Evolutionary conservation across 139 green algal species (phyloP).

Genomic region (Spirogloea muscicola): DNA sequence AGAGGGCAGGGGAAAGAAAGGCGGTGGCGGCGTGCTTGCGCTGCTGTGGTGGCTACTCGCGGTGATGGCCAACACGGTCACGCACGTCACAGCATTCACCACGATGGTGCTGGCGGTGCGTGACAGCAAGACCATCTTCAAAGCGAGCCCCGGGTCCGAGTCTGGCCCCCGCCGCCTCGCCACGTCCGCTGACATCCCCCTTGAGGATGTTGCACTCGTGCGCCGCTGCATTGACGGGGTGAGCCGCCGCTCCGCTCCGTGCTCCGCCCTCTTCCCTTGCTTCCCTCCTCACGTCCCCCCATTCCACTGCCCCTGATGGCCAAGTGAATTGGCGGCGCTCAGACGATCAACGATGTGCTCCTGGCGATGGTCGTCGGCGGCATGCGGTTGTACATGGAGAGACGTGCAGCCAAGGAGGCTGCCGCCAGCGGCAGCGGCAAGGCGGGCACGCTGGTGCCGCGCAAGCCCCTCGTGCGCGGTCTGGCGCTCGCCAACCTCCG

Average conservation of each 20-base stretch:
- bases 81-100: not conserved
- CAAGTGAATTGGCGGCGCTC: no score
- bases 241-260: no score
- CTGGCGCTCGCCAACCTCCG: conserved; percentile 14
- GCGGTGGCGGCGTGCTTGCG: not conserved
- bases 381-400: conserved; percentile 1
- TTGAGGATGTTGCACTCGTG: not conserved
- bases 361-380: conserved; percentile 9
- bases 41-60: not conserved
- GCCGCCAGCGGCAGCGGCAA: not conserved
- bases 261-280: no score
- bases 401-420: not conserved
- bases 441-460: not conserved
- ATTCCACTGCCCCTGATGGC: no score
- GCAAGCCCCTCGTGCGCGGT: conserved; percentile 4
- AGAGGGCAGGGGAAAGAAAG: not conserved
- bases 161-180: not conserved
- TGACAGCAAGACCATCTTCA: conserved; percentile 3
- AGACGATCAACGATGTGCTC: conserved; percentile 26
- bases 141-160: not conserved
- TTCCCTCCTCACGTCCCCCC: no score
- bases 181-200: not conserved
- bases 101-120: conserved; percentile 5
- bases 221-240: no score
- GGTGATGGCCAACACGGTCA: conserved; percentile 13